A percentile compares a stretch with the other conserved stretches of the same genome.
Conservation (phyloP, 345 rosid genomes). For the Aquilaria yunnanensis region DNA sequence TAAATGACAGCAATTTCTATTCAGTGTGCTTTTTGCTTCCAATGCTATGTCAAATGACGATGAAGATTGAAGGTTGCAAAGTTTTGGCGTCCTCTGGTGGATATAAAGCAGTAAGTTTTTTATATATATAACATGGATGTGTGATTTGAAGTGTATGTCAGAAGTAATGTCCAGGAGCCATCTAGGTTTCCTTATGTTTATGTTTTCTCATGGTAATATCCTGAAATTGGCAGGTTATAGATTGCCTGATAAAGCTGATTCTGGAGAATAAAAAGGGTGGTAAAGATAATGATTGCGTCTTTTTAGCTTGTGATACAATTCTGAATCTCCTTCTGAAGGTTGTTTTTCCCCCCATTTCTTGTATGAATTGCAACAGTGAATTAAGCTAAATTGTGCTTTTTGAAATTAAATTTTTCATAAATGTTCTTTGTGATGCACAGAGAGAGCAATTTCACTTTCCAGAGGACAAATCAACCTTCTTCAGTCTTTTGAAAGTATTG, state of each 20-base stretch:
- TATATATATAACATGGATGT: too few species aligned
- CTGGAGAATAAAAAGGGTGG: slow-evolving; percentile 21
- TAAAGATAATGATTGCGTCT: slow-evolving; percentile 45
- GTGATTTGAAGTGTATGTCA: too few species aligned
- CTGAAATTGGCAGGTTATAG: slow-evolving; percentile 48
- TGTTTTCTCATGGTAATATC: background rate
- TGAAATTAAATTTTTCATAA: slow-evolving; percentile 4
- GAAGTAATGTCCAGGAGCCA: too few species aligned
- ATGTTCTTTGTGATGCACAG: slow-evolving; percentile 22
- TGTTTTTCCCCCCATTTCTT: slow-evolving; percentile 7
- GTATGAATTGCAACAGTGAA: background rate
- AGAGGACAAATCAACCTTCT: slow-evolving; percentile 32
- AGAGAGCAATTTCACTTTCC: slow-evolving; percentile 40
- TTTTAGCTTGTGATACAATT: slow-evolving; percentile 83
- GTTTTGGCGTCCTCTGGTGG: slow-evolving; percentile 54
- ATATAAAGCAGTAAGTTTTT: slow-evolving; percentile 53
- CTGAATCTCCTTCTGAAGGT: slow-evolving; percentile 88
- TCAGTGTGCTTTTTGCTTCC: slow-evolving; percentile 78
- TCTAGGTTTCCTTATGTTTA: background rate
- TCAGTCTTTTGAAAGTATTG: slow-evolving; percentile 55
- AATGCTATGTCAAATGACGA: slow-evolving; percentile 81
- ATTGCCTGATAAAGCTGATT: slow-evolving; percentile 60
- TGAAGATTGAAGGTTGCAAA: slow-evolving; percentile 61
- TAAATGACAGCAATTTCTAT: slow-evolving; percentile 58
- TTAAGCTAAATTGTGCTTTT: background rate